Conservation (phyloP, 2,329 filamentous ascomycete species). For the Monosporascus sp. region DNA sequence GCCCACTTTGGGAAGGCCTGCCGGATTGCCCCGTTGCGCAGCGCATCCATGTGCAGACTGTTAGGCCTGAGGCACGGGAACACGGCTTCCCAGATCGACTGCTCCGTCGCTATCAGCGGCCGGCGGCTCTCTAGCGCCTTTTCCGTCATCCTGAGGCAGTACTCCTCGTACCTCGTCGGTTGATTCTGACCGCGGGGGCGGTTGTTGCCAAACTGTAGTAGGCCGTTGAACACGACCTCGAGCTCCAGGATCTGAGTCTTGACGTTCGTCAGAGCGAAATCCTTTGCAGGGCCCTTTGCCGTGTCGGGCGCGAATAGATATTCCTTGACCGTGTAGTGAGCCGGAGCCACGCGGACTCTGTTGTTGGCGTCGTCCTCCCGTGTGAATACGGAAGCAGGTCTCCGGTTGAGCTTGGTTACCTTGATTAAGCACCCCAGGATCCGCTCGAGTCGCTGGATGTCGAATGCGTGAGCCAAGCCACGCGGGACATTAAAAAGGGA, state of each 20-base stretch:
- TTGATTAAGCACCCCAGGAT: conserved; percentile 20
- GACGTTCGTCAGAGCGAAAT: conserved; percentile 15
- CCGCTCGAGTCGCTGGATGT: conserved; percentile 8
- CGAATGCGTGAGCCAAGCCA: conserved; percentile 9
- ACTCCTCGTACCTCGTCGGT: conserved; percentile 11
- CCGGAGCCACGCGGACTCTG: conserved; percentile 12
- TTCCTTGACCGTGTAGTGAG: conserved; percentile 24
- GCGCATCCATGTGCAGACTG: conserved; percentile 1
- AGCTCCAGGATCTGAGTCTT: conserved; percentile 7
- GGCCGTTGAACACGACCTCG: conserved; percentile 12
- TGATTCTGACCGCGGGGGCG: not conserved
- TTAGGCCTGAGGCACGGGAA: conserved; percentile 6
- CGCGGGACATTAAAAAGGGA: conserved; percentile 17
- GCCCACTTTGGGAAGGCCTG: conserved; percentile 6
- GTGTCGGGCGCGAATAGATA: conserved; percentile 15
- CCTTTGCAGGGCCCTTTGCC: conserved; percentile 8
- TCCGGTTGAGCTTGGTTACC: conserved; percentile 5
- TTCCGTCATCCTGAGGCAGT: conserved; percentile 11
- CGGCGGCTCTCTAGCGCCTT: conserved; percentile 2
- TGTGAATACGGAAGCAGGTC: conserved; percentile 2
- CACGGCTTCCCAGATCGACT: conserved; percentile 5
- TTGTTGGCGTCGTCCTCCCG: conserved; percentile 7
- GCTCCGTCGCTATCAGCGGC: conserved; percentile 2
- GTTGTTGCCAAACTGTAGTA: conserved; percentile 5
- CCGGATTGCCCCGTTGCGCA: not conserved